Conservation (phyloP, 192 early-diverging fungal genomes). For the Gigaspora rosea region DNA sequence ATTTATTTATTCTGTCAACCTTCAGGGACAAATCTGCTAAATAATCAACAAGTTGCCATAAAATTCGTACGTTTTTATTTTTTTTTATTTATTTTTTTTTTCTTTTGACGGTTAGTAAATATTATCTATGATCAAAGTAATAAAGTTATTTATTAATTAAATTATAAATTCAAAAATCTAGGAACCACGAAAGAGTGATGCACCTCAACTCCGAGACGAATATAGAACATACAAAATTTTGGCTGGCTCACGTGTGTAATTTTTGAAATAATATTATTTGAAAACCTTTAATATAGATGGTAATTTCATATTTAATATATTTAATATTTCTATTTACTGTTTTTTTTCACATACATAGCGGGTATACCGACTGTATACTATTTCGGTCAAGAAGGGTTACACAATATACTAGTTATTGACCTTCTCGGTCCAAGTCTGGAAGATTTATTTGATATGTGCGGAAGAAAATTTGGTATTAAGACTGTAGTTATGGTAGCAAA, state of each 20-base stretch:
- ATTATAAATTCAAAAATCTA: conserved; percentile 3
- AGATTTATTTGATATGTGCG: conserved; percentile 95
- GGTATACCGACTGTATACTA: conserved; percentile 92
- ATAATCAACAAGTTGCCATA: conserved; percentile 92
- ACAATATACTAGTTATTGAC: conserved; percentile 94
- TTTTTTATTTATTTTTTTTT: too few relatives aligned
- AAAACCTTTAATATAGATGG: neutral
- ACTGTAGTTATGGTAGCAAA: conserved; percentile 97
- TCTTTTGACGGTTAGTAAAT: conserved; percentile 12
- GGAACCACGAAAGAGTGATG: conserved; percentile 94
- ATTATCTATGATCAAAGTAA: conserved; percentile 11
- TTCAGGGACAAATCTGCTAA: conserved; percentile 80
- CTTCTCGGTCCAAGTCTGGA: conserved; percentile 91
- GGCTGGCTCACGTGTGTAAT: conserved; percentile 57
- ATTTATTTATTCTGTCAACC: conserved; percentile 15
- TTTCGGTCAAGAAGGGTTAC: conserved; percentile 96
- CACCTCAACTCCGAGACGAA: conserved; percentile 96
- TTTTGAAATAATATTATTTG: neutral
- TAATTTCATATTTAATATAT: neutral
- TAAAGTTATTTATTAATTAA: conserved; percentile 16
- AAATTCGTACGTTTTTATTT: conserved; percentile 67
- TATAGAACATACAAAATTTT: conserved; percentile 95
- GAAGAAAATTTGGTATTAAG: conserved; percentile 87
- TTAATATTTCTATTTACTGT: conserved; percentile 18
- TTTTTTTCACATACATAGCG: conserved; percentile 42